phyloP scores from a whole-genome alignment of 2,329 filamentous ascomycete genomes.

The Truncatella angustata region DNA sequence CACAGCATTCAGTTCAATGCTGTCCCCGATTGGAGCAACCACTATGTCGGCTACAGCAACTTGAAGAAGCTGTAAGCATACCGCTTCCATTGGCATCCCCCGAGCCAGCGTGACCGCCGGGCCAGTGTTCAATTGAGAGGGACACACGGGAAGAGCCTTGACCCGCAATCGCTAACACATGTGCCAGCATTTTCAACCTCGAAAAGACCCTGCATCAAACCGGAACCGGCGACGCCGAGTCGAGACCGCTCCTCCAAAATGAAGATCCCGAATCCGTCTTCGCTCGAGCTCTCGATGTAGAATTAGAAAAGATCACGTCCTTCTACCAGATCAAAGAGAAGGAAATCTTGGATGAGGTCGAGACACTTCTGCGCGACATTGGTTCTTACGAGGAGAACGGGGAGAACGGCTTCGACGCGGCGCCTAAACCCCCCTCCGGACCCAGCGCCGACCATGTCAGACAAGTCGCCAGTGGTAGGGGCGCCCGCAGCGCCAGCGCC shows the following conservation, averaged over 20 bases:
- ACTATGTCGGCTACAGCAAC: conserved; percentile 98
- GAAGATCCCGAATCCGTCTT: conserved; percentile 82
- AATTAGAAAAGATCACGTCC: conserved; percentile 89
- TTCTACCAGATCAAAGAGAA: conserved; percentile 90
- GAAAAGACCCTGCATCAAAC: conserved; percentile 78
- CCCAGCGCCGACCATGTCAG: conserved; percentile 34
- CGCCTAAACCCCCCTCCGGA: conserved; percentile 18
- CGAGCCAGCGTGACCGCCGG: too few relatives aligned
- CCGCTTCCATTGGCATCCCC: neutral
- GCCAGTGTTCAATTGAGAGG: too few relatives aligned
- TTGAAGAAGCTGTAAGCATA: conserved; percentile 87
- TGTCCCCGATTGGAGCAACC: conserved; percentile 97
- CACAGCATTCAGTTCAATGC: conserved; percentile 99
- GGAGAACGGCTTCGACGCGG: conserved; percentile 37
- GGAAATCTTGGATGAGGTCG: conserved; percentile 80
- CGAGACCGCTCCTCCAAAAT: conserved; percentile 73
- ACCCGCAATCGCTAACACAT: too few relatives aligned
- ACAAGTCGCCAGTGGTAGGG: conserved; percentile 31
- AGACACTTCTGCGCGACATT: conserved; percentile 73
- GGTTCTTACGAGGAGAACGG: conserved; percentile 64
- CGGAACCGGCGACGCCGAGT: conserved; percentile 70
- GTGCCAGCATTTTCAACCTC: conserved; percentile 80
- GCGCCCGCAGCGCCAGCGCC: conserved; percentile 42
- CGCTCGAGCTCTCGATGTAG: conserved; percentile 74
- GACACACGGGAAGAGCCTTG: too few relatives aligned